These are phyloP conservation scores for Gracilariopsis chorda DNA, from an alignment of 23 red algal genomes.

Conservation along the genomic window DNA sequence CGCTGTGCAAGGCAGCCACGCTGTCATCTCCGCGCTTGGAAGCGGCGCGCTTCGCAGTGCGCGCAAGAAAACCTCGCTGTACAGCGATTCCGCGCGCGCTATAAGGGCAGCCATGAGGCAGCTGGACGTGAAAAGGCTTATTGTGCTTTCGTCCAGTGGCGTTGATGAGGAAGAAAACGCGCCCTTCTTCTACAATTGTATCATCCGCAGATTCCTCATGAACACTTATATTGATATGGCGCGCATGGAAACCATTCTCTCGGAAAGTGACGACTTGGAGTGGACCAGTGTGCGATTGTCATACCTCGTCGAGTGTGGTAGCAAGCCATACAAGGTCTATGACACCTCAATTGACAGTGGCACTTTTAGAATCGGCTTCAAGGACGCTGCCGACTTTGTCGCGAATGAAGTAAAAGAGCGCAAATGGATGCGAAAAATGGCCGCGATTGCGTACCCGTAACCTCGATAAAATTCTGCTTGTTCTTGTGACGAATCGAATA, in stretches of 20 bases:
- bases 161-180: conserved; percentile 66
- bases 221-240: conserved; percentile 68
- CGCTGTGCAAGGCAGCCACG: conserved; percentile 32
- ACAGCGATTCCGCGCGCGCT: conserved; percentile 5
- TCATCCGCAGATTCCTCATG: conserved; percentile 55
- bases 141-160: conserved; percentile 45
- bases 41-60: conserved; percentile 7
- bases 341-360: conserved; percentile 19
- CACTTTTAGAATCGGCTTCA: conserved; percentile 37
- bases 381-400: conserved; percentile 44
- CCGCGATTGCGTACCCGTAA: conserved; percentile 50
- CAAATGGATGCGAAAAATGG: conserved; percentile 48
- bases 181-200: conserved; percentile 45
- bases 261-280: conserved; percentile 19
- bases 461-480: no score
- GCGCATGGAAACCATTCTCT: conserved; percentile 41
- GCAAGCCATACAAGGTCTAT: conserved; percentile 25
- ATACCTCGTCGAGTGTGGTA: conserved; percentile 12
- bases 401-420: conserved; percentile 27
- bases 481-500: no score
- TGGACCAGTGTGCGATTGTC: conserved; percentile 56
- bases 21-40: conserved; percentile 36
- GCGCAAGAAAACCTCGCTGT: conserved; percentile 42
- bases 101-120: conserved; percentile 26
- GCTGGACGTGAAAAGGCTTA: conserved; percentile 35